A percentile compares a stretch with the other conserved stretches of the same genome.
These are phyloP conservation scores for Carex cristatella DNA, from an alignment of 176 grass and related monocot genomes.

Conservation along the genomic window DNA sequence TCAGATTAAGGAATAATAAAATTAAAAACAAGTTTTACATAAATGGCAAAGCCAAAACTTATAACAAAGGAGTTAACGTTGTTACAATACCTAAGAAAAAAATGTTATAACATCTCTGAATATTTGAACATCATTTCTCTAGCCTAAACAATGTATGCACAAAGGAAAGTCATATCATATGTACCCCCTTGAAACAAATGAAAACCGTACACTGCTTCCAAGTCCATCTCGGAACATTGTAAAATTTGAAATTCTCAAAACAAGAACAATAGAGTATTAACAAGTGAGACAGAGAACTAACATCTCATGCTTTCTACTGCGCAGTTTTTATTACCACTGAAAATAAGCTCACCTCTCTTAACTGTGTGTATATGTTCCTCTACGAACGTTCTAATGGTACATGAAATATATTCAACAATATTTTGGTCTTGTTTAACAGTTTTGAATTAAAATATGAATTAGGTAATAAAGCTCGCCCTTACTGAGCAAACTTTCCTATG, in stretches of 20 bases:
- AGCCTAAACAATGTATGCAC: slow-evolving; percentile 9
- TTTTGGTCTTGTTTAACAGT: neutral
- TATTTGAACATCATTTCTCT: neutral
- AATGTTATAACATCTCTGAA: neutral
- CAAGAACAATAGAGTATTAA: neutral
- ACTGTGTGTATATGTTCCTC: neutral
- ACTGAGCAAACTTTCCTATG: slow-evolving; percentile 24
- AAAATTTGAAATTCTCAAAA: neutral
- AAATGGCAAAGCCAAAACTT: neutral
- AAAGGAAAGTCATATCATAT: neutral
- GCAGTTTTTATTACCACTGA: neutral
- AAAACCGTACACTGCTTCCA: neutral
- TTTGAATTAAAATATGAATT: neutral
- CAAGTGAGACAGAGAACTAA: neutral
- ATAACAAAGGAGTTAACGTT: neutral
- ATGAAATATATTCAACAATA: neutral
- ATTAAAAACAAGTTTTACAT: neutral
- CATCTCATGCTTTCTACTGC: neutral
- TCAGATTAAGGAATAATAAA: neutral
- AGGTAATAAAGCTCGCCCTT: neutral
- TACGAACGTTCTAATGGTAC: neutral
- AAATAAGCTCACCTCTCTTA: neutral
- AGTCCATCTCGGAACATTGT: neutral
- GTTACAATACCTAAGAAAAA: neutral
- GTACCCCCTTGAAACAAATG: neutral